phyloP scores from a whole-genome alignment of 2,329 filamentous ascomycete species.

The Cladobotryum mycophilum region DNA sequence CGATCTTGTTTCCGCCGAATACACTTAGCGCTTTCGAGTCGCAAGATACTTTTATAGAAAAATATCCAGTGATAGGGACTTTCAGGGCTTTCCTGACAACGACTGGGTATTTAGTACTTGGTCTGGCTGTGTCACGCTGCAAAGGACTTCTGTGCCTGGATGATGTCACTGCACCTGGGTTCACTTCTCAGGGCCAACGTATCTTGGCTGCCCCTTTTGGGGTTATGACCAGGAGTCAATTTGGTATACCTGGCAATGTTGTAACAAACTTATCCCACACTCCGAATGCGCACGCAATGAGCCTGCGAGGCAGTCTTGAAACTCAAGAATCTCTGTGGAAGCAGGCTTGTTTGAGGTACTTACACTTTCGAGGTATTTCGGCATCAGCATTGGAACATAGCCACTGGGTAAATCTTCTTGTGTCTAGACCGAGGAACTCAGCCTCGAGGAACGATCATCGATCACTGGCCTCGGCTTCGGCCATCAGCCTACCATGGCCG shows the following conservation, averaged over 20 bases:
- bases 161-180: slow-evolving; percentile 34
- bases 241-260: slow-evolving; percentile 12
- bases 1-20: slow-evolving; percentile 38
- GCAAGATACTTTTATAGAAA: slow-evolving; percentile 14
- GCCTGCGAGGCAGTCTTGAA: slow-evolving; percentile 34
- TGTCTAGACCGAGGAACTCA: slow-evolving; percentile 38
- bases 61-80: slow-evolving; percentile 37
- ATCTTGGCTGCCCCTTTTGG: slow-evolving; percentile 52
- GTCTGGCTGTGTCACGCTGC: slow-evolving; percentile 41
- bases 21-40: slow-evolving; percentile 12
- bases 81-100: slow-evolving; percentile 51
- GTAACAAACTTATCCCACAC: slow-evolving; percentile 41
- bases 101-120: slow-evolving; percentile 47
- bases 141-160: slow-evolving; percentile 42
- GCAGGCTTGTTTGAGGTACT: slow-evolving; percentile 42
- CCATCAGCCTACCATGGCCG: slow-evolving; percentile 47
- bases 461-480: slow-evolving; percentile 28
- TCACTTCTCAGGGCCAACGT: slow-evolving; percentile 36
- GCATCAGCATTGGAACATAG: slow-evolving; percentile 36
- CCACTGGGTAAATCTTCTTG: slow-evolving; percentile 46
- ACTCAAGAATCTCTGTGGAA: slow-evolving; percentile 42
- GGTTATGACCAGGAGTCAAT: slow-evolving; percentile 26
- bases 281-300: slow-evolving; percentile 45
- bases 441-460: slow-evolving; percentile 37
- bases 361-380: slow-evolving; percentile 45